phyloP scores from a whole-genome alignment of 1,284 basidiomycete genomes.

The Austroboletus novae-zelandiae region DNA sequence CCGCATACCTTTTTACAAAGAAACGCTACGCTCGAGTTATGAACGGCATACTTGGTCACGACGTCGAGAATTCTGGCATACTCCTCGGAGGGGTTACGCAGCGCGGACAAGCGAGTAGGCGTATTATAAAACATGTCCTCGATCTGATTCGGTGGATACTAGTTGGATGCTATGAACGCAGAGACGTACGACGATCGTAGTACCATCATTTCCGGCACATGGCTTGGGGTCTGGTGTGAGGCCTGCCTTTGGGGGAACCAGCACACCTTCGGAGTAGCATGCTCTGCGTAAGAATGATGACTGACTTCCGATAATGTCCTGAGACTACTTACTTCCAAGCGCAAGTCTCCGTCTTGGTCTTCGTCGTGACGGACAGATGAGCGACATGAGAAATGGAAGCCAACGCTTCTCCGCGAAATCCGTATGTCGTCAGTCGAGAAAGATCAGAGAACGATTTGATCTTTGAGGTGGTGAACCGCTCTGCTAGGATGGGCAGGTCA shows the following conservation, averaged over 20 bases:
- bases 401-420: constrained; percentile 96
- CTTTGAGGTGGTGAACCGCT: constrained; percentile 96
- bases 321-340: constrained; percentile 80
- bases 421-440: constrained; percentile 85
- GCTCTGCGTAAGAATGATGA: constrained; percentile 51
- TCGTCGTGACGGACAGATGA: constrained; percentile 85
- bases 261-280: constrained; percentile 71
- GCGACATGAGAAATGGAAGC: constrained; percentile 97
- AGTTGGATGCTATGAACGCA: background rate
- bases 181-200: constrained; percentile 73
- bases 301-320: background rate
- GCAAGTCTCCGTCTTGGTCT: constrained; percentile 76
- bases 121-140: constrained; percentile 97
- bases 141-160: constrained; percentile 50
- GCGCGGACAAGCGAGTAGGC: constrained; percentile 82
- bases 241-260: constrained; percentile 69
- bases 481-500: constrained; percentile 90
- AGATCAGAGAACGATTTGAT: constrained; percentile 86
- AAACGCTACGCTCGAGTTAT: constrained; percentile 88
- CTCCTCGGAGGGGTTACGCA: constrained; percentile 88
- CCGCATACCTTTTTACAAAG: constrained; percentile 82
- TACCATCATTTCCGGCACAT: constrained; percentile 94
- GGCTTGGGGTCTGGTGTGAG: constrained; percentile 77
- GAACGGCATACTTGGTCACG: constrained; percentile 91
- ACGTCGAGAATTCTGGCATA: constrained; percentile 92